Conservation (phyloP, 2,329 filamentous ascomycete species). For the Exophiala bonariae region DNA sequence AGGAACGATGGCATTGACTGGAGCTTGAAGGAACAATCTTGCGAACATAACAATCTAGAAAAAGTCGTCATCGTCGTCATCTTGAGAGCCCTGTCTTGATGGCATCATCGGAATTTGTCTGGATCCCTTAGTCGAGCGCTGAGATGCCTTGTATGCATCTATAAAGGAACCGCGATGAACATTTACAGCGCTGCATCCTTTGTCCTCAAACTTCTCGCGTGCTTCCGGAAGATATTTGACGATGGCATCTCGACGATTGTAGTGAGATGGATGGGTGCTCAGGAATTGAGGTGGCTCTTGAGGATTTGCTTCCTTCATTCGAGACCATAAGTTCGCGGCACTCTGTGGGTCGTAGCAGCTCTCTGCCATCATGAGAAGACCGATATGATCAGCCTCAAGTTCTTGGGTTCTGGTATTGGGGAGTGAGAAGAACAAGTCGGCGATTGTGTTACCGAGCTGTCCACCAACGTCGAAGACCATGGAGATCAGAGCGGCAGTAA, state of each 20-base stretch:
- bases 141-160: slow-evolving; percentile 7
- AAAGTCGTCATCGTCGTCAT: slow-evolving; percentile 15
- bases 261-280: slow-evolving; percentile 58
- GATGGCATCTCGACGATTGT: slow-evolving; percentile 58
- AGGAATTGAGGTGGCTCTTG: slow-evolving; percentile 55
- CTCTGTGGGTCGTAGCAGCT: slow-evolving; percentile 60
- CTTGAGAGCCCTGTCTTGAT: slow-evolving; percentile 3
- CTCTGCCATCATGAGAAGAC: slow-evolving; percentile 62
- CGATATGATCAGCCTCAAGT: slow-evolving; percentile 63
- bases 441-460: slow-evolving; percentile 38
- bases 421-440: slow-evolving; percentile 52
- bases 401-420: slow-evolving; percentile 61
- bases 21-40: no score
- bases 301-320: slow-evolving; percentile 50
- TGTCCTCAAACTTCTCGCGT: slow-evolving; percentile 38
- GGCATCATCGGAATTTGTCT: background rate
- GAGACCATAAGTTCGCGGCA: slow-evolving; percentile 54
- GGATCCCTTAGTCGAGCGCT: background rate
- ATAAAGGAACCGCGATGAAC: slow-evolving; percentile 17
- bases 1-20: no score
- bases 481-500: slow-evolving; percentile 32
- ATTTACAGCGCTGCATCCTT: slow-evolving; percentile 36
- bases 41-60: slow-evolving; percentile 2
- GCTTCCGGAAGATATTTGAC: slow-evolving; percentile 49
- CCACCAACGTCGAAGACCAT: slow-evolving; percentile 43